These are phyloP conservation scores for Coemansia sp. DNA, from an alignment of 192 early-diverging fungal species.

Conservation along the genomic window DNA sequence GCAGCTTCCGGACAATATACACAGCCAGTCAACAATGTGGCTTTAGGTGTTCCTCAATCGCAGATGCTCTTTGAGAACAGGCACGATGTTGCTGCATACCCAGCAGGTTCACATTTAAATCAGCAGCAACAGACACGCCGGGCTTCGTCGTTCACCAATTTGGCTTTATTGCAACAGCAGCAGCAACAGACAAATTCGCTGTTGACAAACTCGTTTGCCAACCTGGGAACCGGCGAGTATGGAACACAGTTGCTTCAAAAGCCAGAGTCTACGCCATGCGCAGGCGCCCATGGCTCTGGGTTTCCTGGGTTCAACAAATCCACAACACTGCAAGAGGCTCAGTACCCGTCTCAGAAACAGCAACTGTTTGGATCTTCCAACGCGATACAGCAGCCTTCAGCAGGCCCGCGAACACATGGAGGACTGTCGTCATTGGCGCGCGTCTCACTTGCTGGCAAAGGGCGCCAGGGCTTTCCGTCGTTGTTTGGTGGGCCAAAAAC, in stretches of 20 bases:
- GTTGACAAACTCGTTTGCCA: constrained; percentile 10
- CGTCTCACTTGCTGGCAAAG: constrained; percentile 20
- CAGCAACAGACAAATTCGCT: constrained; percentile 8
- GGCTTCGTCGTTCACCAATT: constrained; percentile 41
- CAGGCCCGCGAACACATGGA: constrained; percentile 13
- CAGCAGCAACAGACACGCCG: constrained; percentile 23
- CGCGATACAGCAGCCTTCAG: constrained; percentile 11
- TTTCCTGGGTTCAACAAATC: constrained; percentile 4
- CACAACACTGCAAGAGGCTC: not conserved
- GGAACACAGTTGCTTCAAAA: constrained; percentile 12
- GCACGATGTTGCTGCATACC: constrained; percentile 1
- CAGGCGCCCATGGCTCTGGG: not conserved
- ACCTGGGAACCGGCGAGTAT: constrained; percentile 1
- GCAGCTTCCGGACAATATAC: constrained; percentile 30
- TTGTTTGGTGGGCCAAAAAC: constrained; percentile 3
- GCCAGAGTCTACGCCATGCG: not conserved
- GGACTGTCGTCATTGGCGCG: constrained; percentile 11
- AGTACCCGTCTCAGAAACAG: constrained; percentile 13
- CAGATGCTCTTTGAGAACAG: constrained; percentile 22
- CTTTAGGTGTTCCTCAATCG: constrained; percentile 18
- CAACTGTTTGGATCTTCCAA: constrained; percentile 10
- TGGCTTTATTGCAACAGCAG: constrained; percentile 15
- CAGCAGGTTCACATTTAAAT: not conserved
- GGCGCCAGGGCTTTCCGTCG: constrained; percentile 9
- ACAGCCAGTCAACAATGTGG: constrained; percentile 17